phyloP scores from a whole-genome alignment of 352 stramenopile genomes.

The Phytophthora sp. region DNA sequence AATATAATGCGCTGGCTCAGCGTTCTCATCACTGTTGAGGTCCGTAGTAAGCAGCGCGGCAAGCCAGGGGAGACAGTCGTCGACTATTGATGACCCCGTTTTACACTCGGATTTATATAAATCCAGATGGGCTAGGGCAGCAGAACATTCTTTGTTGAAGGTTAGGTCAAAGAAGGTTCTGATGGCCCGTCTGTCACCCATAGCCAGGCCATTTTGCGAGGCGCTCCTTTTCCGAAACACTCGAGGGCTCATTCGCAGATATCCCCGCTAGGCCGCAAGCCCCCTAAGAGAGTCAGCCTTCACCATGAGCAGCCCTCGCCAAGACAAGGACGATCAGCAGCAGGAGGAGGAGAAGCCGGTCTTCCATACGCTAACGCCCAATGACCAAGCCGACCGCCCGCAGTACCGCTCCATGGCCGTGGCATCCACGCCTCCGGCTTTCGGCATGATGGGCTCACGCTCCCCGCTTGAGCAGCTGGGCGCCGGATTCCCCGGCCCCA shows the following conservation, averaged over 20 bases:
- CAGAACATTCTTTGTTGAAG: conserved; percentile 28
- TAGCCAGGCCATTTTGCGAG: conserved; percentile 1
- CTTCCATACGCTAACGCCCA: conserved; percentile 47
- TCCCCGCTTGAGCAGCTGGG: conserved; percentile 38
- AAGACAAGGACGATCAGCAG: conserved; percentile 42
- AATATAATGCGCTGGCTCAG: too few species aligned
- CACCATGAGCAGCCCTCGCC: conserved; percentile 38
- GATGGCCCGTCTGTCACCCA: conserved; percentile 9
- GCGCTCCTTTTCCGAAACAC: conserved; percentile 20
- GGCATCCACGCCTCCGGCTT: conserved; percentile 41
- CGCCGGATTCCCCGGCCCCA: conserved; percentile 47
- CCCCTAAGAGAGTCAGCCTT: conserved; percentile 5
- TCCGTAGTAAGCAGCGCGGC: too few species aligned
- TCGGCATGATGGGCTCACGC: conserved; percentile 47
- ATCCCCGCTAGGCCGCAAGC: conserved; percentile 20
- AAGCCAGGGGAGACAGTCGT: background rate
- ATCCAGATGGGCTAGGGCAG: conserved; percentile 8
- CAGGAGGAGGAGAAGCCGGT: conserved; percentile 84
- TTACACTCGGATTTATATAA: conserved; percentile 23
- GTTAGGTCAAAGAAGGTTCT: conserved; percentile 29
- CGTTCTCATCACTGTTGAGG: too few species aligned
- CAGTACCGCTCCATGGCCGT: conserved; percentile 72
- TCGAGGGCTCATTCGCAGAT: conserved; percentile 39
- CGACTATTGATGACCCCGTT: background rate
- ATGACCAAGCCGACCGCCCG: conserved; percentile 52